Base-by-base conservation (phyloP, 2,329 filamentous ascomycete genomes). In the Talaromyces sp. region DNA sequence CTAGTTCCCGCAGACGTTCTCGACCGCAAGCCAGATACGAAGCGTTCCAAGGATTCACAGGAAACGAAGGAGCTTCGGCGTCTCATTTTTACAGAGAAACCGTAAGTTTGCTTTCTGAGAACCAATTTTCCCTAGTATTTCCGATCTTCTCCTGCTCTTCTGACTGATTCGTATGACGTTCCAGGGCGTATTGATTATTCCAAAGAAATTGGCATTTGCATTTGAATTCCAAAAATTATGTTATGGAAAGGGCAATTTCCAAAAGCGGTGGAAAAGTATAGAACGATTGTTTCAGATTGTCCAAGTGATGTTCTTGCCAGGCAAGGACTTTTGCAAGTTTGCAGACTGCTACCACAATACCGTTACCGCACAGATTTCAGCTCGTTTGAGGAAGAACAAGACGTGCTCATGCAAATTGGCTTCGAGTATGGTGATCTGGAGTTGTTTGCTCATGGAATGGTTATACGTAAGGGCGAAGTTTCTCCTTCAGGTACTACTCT, bases 41-140 rank as follows among this genome's bases (percentile, higher is more conserved):
- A 57, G 59, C 64, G 12, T 65, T 51, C 52, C 62, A 63, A 35
- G 68, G 67, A 1, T 68, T 41, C 41, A 70, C 68, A 35, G 69
- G 68, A 11, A 69, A 70, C 60, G 68, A 66, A 53, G 69, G 67
- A 19, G 56, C 54, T 57, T 58, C 57, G 31, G 60, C 66, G 19
- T 66, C 64, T n/a, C 68, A 68, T 55, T 65, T 65, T 56, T 70
- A 68, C 54, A 62, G 61, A 9, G 58, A 63, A 32, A 69, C 65
- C 14, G 67, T 68, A 63, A 48, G 51, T 59, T 17, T 41, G 11
- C 19, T 27, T 58, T 11, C 27, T 8, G 35, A 24, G n/a, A 38
- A 12, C 56, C 8, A 14, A 24, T 54, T 8, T 26, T 24, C 11
- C 14, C 21, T 57, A 9, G 21, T 21, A 4, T 21, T 27, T 31